phyloP scores from a whole-genome alignment of 345 rosid genomes.

The Viola odorata region DNA sequence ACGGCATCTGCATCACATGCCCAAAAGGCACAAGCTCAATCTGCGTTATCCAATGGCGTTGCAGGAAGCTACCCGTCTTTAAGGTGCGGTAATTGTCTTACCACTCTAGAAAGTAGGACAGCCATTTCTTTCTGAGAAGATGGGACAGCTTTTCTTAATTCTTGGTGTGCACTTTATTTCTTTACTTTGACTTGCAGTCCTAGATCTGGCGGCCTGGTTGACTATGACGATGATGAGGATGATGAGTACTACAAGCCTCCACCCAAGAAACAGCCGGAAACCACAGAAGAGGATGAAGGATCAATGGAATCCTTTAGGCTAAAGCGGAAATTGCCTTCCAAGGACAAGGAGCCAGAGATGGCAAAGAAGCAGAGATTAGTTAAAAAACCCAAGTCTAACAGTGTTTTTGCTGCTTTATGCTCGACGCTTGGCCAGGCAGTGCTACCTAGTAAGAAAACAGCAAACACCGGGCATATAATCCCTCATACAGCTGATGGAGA shows the following conservation, averaged over 20 bases:
- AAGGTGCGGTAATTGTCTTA: constrained; percentile 39
- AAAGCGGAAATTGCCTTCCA: constrained; percentile 59
- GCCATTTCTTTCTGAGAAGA: too few relatives aligned
- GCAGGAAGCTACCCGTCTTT: constrained; percentile 43
- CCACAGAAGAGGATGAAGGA: constrained; percentile 63
- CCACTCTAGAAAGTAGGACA: constrained; percentile 5
- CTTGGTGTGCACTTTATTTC: background rate
- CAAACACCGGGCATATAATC: constrained; percentile 25
- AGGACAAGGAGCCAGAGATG: constrained; percentile 58
- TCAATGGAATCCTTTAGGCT: constrained; percentile 47
- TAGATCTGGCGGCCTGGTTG: constrained; percentile 83
- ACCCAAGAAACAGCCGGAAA: constrained; percentile 61
- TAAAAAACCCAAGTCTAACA: constrained; percentile 50
- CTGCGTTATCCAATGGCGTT: constrained; percentile 69
- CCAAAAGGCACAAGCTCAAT: constrained; percentile 45
- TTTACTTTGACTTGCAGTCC: constrained; percentile 30
- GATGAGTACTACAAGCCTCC: constrained; percentile 96
- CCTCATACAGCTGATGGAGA: constrained; percentile 26
- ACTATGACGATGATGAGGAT: constrained; percentile 95
- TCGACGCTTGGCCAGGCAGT: constrained; percentile 83
- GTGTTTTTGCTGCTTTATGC: constrained; percentile 72
- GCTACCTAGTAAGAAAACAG: constrained; percentile 57
- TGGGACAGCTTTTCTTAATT: background rate
- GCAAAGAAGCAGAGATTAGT: constrained; percentile 57
- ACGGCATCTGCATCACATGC: constrained; percentile 65